A percentile compares a stretch with the other conserved stretches of the same genome.
These are phyloP conservation scores for Pelargonium australe DNA, from an alignment of 441 rosid genomes.

Conservation along the genomic window DNA sequence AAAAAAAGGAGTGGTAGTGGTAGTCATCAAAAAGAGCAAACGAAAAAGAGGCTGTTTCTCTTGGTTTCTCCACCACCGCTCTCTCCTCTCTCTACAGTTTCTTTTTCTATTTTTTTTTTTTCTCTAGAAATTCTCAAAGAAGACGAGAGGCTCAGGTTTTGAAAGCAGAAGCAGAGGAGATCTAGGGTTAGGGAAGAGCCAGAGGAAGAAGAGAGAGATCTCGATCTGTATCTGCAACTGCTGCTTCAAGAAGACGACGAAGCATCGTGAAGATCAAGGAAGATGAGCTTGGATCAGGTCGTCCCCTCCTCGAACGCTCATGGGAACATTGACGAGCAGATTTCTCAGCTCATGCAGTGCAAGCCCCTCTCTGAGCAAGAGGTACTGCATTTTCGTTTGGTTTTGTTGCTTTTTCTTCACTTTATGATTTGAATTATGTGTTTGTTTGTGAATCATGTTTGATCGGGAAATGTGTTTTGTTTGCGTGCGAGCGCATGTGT, in stretches of 20 bases:
- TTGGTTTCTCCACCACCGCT: background rate
- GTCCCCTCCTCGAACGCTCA: constrained; percentile 6
- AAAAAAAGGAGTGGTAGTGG: background rate
- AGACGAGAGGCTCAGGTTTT: constrained; percentile 3
- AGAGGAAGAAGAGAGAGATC: background rate
- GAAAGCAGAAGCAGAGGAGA: constrained; percentile 4
- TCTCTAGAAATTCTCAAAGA: constrained; percentile 1
- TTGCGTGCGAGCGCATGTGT: no score
- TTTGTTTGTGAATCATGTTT: background rate
- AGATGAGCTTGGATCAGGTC: constrained; percentile 1
- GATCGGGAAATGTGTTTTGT: background rate
- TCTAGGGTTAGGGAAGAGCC: background rate
- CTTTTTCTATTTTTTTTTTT: background rate
- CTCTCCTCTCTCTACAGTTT: background rate
- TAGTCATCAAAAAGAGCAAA: background rate
- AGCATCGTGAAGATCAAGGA: background rate
- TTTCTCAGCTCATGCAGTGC: constrained; percentile 3
- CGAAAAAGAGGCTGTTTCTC: background rate
- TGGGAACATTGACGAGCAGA: constrained; percentile 5
- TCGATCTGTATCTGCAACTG: background rate
- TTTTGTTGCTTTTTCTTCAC: background rate
- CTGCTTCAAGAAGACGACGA: background rate
- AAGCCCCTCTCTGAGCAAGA: constrained; percentile 5
- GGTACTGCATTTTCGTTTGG: background rate
- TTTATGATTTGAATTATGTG: background rate